Conservation (phyloP, 164 flowering plant genomes). For the Tinospora cordifolia region DNA sequence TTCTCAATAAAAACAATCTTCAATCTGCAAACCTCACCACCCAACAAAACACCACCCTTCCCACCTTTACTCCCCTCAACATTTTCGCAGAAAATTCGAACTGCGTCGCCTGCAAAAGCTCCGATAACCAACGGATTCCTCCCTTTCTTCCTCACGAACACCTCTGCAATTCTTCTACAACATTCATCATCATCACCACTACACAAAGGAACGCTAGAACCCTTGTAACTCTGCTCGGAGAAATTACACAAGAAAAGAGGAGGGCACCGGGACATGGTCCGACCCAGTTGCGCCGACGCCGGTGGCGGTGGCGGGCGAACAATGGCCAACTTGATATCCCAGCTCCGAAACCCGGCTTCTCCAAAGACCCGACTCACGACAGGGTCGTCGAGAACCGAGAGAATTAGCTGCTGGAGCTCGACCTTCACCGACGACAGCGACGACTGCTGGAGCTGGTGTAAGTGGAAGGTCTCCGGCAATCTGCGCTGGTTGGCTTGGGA, state of each 20-base stretch:
- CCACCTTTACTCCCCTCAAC: slow-evolving; percentile 28
- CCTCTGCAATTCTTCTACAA: slow-evolving; percentile 52
- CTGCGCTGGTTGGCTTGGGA: slow-evolving; percentile 78
- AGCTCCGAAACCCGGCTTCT: slow-evolving; percentile 84
- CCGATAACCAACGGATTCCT: slow-evolving; percentile 81
- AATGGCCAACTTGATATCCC: slow-evolving; percentile 70
- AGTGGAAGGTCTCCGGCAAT: slow-evolving; percentile 48
- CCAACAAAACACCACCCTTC: too few species aligned
- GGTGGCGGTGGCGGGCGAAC: slow-evolving; percentile 59
- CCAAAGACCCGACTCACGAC: slow-evolving; percentile 82
- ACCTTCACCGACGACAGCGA: slow-evolving; percentile 46
- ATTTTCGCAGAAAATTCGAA: slow-evolving; percentile 38
- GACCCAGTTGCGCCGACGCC: too few species aligned
- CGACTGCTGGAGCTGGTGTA: slow-evolving; percentile 29
- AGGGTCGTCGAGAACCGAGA: slow-evolving; percentile 93
- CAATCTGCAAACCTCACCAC: slow-evolving; percentile 55
- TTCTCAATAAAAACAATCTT: slow-evolving; percentile 35
- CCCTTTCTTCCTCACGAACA: slow-evolving; percentile 42
- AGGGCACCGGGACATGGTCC: slow-evolving; percentile 30
- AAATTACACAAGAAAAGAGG: slow-evolving; percentile 62
- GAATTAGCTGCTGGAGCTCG: slow-evolving; percentile 63
- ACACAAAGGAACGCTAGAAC: slow-evolving; percentile 37
- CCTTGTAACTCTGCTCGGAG: not conserved
- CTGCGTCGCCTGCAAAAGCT: slow-evolving; percentile 44
- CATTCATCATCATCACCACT: too few species aligned